phyloP scores from a whole-genome alignment of 139 green algal genomes.

The Chlorella sp. region DNA sequence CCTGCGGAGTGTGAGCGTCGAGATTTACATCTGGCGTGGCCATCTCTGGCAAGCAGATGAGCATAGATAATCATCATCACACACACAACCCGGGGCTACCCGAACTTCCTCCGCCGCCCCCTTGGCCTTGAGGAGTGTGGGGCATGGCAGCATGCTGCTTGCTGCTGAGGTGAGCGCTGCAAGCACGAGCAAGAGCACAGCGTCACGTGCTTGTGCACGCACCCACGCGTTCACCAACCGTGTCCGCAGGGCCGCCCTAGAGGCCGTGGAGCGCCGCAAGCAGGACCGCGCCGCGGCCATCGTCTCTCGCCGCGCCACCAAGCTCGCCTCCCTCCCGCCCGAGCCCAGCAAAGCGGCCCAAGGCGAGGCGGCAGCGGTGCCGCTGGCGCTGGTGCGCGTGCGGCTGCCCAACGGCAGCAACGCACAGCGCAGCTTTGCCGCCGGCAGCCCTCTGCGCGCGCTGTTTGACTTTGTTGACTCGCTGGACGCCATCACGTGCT shows the following conservation, averaged over 20 bases:
- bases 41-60: background rate
- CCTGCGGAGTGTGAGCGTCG: background rate
- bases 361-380: constrained; percentile 6
- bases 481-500: constrained; percentile 43
- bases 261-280: constrained; percentile 39
- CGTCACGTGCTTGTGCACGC: too few relatives aligned
- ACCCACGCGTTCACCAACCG: too few relatives aligned
- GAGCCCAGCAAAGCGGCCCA: too few relatives aligned
- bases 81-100: background rate
- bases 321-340: constrained; percentile 34
- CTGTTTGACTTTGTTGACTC: constrained; percentile 72
- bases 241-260: constrained; percentile 43
- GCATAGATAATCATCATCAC: background rate
- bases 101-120: too few relatives aligned
- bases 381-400: constrained; percentile 50
- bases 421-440: constrained; percentile 56
- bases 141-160: too few relatives aligned
- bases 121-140: too few relatives aligned
- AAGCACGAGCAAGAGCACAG: too few relatives aligned
- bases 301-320: constrained; percentile 25
- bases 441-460: constrained; percentile 2
- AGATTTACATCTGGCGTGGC: background rate
- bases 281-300: constrained; percentile 35
- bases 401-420: constrained; percentile 65
- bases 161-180: too few relatives aligned